phyloP scores from a whole-genome alignment of 2,329 filamentous ascomycete genomes.

The Emmonsia crescens region DNA sequence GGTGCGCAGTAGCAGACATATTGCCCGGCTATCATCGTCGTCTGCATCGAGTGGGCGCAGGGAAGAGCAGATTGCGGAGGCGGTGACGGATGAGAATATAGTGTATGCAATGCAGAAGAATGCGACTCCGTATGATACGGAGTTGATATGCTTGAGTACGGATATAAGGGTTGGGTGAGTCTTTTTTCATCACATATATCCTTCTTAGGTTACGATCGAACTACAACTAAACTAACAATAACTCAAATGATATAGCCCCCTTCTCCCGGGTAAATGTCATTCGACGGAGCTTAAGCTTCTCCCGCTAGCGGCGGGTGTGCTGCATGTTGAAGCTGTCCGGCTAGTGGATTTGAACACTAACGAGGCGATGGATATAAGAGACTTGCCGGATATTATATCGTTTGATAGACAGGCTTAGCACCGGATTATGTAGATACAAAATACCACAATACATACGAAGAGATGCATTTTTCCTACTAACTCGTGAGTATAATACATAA shows the following conservation, averaged over 20 bases:
- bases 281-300: slow-evolving; percentile 46
- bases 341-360: slow-evolving; percentile 46
- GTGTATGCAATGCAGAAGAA: slow-evolving; percentile 46
- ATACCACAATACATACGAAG: background rate
- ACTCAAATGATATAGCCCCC: slow-evolving; percentile 24
- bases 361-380: slow-evolving; percentile 45
- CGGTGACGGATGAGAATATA: slow-evolving; percentile 47
- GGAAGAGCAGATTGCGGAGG: slow-evolving; percentile 35
- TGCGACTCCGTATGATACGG: slow-evolving; percentile 38
- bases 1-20: slow-evolving; percentile 26
- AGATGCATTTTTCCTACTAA: background rate
- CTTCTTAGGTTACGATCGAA: background rate
- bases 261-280: slow-evolving; percentile 46
- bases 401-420: slow-evolving; percentile 15
- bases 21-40: slow-evolving; percentile 35
- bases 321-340: slow-evolving; percentile 43
- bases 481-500: background rate
- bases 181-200: background rate
- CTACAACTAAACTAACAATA: background rate
- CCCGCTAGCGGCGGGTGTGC: slow-evolving; percentile 39
- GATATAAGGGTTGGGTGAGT: slow-evolving; percentile 49
- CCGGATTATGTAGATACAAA: background rate
- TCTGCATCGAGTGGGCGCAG: slow-evolving; percentile 27
- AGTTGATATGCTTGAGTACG: slow-evolving; percentile 46
- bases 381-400: slow-evolving; percentile 46